A percentile compares a stretch with the other conserved stretches of the same genome.
Conservation (phyloP, 106 monocot species). For the Gastrodia elata region DNA sequence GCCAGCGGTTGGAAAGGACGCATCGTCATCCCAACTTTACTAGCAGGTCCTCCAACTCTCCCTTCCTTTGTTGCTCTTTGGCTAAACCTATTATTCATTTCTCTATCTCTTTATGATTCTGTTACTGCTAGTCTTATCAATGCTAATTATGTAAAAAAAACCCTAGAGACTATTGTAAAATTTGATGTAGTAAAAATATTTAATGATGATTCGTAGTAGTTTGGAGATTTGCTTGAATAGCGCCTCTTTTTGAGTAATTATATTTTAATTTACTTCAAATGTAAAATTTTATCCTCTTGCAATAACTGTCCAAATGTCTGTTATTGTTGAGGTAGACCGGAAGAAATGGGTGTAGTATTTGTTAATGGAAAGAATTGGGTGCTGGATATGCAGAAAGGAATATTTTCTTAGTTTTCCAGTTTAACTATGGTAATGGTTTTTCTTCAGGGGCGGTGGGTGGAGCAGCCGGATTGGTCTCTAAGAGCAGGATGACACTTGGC, state of each 20-base stretch:
- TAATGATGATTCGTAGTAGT: neutral
- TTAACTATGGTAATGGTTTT: neutral
- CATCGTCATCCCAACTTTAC: constrained; percentile 37
- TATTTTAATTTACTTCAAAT: neutral
- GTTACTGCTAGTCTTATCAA: too few species aligned
- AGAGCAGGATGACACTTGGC: constrained; percentile 48
- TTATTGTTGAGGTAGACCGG: too few species aligned
- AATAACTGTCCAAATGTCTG: too few species aligned
- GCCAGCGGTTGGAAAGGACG: constrained; percentile 49
- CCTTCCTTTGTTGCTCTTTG: neutral
- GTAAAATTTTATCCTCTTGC: too few species aligned
- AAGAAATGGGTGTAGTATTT: too few species aligned
- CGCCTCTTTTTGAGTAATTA: neutral
- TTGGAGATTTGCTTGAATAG: too few species aligned
- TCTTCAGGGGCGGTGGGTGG: constrained; percentile 43
- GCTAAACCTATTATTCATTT: neutral
- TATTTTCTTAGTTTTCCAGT: too few species aligned
- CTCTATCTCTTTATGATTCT: neutral
- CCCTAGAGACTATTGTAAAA: too few species aligned
- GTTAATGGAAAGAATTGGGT: too few species aligned
- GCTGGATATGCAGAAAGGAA: too few species aligned
- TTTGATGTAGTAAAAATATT: neutral
- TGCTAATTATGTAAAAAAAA: neutral
- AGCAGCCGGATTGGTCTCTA: constrained; percentile 53
- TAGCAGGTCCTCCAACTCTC: constrained; percentile 26